A percentile compares a stretch with the other conserved stretches of the same genome.
phyloP scores from a whole-genome alignment of 495 filamentous ascomycete species.

The Penicillium angulare region DNA sequence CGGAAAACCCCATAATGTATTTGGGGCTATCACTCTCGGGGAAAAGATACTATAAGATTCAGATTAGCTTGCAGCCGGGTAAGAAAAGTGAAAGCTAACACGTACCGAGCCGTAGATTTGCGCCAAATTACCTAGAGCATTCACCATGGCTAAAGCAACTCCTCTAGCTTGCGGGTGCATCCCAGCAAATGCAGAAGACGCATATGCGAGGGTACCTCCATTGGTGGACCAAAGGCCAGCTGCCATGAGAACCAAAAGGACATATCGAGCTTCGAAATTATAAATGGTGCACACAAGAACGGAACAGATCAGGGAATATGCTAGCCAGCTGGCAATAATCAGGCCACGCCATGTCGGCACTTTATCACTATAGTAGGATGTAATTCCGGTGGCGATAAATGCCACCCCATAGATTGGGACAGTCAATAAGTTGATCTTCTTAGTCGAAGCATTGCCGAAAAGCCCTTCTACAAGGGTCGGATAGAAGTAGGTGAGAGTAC shows the following conservation, averaged over 20 bases:
- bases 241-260: constrained; percentile 50
- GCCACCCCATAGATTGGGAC: constrained; percentile 45
- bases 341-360: constrained; percentile 27
- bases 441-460: constrained; percentile 39
- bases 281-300: constrained; percentile 43
- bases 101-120: constrained; percentile 53
- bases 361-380: constrained; percentile 33
- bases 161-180: constrained; percentile 35
- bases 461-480: constrained; percentile 49
- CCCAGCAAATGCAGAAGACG: constrained; percentile 38
- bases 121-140: constrained; percentile 48
- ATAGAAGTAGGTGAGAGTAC: constrained; percentile 52
- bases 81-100: no score
- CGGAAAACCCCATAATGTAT: constrained; percentile 38
- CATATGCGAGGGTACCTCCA: constrained; percentile 42
- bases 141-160: constrained; percentile 48
- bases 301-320: constrained; percentile 37
- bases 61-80: no score
- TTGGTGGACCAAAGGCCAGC: constrained; percentile 50
- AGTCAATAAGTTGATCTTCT: constrained; percentile 34
- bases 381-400: constrained; percentile 36
- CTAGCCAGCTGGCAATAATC: constrained; percentile 36
- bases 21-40: constrained; percentile 32
- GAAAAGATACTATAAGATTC: constrained; percentile 36
- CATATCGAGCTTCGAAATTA: constrained; percentile 47